Evolutionary conservation across 345 rosid species (phyloP), one percentile per base, ranked within the genome.

Genomic region (Salix dunnii): DNA sequence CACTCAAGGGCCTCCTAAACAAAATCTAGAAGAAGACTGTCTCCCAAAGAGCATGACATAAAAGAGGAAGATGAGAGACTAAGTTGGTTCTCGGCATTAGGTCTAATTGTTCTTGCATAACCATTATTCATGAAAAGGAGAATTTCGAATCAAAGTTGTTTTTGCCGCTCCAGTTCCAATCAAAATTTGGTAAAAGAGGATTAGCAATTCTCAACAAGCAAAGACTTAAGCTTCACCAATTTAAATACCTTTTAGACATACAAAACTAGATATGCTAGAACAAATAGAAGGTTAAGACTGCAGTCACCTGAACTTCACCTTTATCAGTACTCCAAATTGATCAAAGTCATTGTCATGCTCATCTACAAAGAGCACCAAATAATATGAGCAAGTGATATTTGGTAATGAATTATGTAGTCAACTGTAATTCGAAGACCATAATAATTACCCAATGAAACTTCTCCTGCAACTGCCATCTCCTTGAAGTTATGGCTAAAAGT

Each of bases 381-480:
- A 67, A 84, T 55, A 61, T 36, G 30, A 76, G 68, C 31, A 40
- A 77, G 61, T 75, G 43, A 55, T 25, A 79, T 72, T 11, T 66
- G 9, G 62, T 23, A 72, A 38, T 31, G 36, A 31, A 9, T 65
- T 71, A 71, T 74, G 49, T 4, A 53, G 33, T 27, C 25, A 71
- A 49, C 23, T 69, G 31, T 0, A 40, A 30, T 21, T 1, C 53
- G 35, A 77, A 33, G 64, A 61, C 25, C 60, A 33, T 14, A 72
- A 35, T 38, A 73, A 36, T 62, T 84, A 90, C 94, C 96, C 83
- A 95, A 74, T 43, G 84, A 87, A 75, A 95, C 92, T 86, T 95
- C 99, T 80, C 99, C 97, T 16, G 99, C 99, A 86, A 93, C 89
- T 72, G 99, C 97, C 97, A 95, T 95, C 88, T 93, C 97, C 82